phyloP scores from a whole-genome alignment of 441 rosid species.

The Jatropha multifida region DNA sequence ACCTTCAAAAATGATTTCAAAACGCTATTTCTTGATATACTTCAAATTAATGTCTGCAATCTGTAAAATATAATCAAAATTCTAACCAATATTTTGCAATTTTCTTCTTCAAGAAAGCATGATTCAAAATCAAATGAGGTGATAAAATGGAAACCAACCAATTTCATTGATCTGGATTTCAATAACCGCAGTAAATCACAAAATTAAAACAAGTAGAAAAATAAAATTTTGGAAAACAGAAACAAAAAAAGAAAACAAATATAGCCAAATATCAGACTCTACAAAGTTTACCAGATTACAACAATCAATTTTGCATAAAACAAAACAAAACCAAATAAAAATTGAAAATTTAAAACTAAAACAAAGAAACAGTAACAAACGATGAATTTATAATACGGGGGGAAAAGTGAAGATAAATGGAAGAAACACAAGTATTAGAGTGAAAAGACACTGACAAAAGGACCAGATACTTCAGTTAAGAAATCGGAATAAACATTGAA shows the following conservation, averaged over 20 bases:
- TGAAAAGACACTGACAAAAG: background rate
- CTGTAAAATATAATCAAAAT: slow-evolving; percentile 14
- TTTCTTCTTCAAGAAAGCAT: slow-evolving; percentile 11
- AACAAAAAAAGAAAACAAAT: background rate
- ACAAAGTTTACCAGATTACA: background rate
- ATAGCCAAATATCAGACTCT: background rate
- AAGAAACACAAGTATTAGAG: background rate
- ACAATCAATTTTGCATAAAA: background rate
- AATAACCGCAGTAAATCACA: background rate
- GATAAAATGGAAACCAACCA: background rate
- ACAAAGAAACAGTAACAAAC: background rate
- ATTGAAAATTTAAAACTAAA: background rate
- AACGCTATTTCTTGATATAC: slow-evolving; percentile 16
- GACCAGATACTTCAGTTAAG: background rate
- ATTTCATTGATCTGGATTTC: background rate
- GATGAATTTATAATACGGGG: background rate
- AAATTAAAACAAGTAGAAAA: background rate
- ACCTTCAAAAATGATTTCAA: slow-evolving; percentile 15
- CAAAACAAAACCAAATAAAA: background rate
- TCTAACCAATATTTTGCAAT: slow-evolving; percentile 21
- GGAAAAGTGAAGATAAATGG: too few species aligned
- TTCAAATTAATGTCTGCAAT: slow-evolving; percentile 40
- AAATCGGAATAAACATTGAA: background rate
- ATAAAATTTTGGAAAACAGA: background rate
- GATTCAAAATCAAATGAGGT: background rate